Percentiles rank a stretch among this genome's conserved stretches.
Evolutionary conservation across 2,329 filamentous ascomycete species (phyloP).

Genomic region (Botryotinia narcissicola): DNA sequence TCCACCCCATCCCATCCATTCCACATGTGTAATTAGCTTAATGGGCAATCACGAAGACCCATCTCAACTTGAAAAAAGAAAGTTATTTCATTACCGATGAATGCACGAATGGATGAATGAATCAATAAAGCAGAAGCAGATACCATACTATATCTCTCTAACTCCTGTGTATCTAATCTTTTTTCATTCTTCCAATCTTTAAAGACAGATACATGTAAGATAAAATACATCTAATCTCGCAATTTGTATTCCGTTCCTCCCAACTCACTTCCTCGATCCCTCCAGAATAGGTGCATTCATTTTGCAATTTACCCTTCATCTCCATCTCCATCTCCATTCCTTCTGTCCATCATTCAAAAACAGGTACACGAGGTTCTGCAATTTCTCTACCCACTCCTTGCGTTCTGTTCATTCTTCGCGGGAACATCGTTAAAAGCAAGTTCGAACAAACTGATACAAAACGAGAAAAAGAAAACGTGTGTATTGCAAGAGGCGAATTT

Average conservation of each 20-base stretch:
- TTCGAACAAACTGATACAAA: neutral
- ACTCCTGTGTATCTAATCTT: neutral
- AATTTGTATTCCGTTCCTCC: neutral
- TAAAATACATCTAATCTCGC: neutral
- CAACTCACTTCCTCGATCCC: neutral
- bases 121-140: no score
- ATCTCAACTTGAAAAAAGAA: no score
- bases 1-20: no score
- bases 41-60: no score
- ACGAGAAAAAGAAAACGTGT: neutral
- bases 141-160: no score
- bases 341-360: neutral
- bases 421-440: neutral
- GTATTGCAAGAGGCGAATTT: neutral
- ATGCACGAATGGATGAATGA: no score
- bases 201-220: neutral
- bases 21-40: no score
- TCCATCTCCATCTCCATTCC: neutral
- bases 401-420: no score
- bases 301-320: neutral
- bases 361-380: rapidly evolving
- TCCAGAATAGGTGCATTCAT: neutral
- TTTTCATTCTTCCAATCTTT: neutral
- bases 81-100: no score
- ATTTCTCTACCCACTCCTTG: neutral